phyloP scores from a whole-genome alignment of 371 early-diverging fungal genomes.

The Mortierella sp. region DNA sequence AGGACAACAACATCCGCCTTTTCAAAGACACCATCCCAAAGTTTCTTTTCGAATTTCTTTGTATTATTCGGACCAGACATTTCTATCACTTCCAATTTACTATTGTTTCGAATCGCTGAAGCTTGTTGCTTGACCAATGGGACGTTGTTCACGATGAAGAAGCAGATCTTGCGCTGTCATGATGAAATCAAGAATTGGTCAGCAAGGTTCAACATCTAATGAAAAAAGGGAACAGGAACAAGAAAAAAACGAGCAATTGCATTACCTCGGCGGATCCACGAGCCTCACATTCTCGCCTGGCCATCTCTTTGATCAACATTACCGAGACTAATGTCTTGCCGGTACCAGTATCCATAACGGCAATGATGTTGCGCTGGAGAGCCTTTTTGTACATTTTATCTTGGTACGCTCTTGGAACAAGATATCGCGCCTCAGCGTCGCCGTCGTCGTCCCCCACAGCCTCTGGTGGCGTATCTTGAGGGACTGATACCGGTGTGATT shows the following conservation, averaged over 20 bases:
- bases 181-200: not conserved
- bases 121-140: constrained; percentile 91
- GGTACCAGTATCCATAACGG: constrained; percentile 91
- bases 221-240: not conserved
- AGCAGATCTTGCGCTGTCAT: constrained; percentile 58
- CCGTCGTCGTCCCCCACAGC: too few relatives aligned
- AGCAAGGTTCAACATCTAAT: too few relatives aligned
- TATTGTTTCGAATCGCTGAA: constrained; percentile 74
- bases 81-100: constrained; percentile 67
- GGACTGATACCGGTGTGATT: not conserved
- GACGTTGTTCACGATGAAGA: constrained; percentile 91
- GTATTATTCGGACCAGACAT: constrained; percentile 79
- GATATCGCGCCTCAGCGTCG: constrained; percentile 3
- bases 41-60: constrained; percentile 68
- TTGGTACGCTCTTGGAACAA: constrained; percentile 85
- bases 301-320: constrained; percentile 85
- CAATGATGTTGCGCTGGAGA: constrained; percentile 78
- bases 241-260: not conserved
- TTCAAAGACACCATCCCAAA: constrained; percentile 71
- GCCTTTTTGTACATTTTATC: constrained; percentile 80
- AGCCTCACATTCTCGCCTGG: constrained; percentile 52
- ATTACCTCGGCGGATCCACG: constrained; percentile 57
- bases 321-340: constrained; percentile 95
- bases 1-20: constrained; percentile 83
- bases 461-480: not conserved